Evolutionary conservation across 345 rosid species (phyloP).

Genomic region (Rhodamnia rubescens): DNA sequence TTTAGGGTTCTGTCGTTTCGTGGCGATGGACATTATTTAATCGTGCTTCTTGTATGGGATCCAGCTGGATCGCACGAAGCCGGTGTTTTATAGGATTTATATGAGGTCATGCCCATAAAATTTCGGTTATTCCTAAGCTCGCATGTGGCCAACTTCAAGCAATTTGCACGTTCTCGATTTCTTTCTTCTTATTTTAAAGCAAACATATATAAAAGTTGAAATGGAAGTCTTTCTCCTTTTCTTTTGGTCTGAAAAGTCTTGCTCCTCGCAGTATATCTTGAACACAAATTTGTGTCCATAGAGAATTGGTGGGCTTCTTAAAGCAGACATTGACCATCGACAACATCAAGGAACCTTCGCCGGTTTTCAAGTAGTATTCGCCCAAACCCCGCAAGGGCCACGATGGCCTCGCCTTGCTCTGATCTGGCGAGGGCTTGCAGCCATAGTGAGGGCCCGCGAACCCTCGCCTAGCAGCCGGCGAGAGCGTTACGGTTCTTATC

Average conservation of each 20-base stretch:
- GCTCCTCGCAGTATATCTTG: background rate
- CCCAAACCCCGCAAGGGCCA: too few relatives aligned
- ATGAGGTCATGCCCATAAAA: background rate
- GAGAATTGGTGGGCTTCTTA: too few relatives aligned
- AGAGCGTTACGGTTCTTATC: too few relatives aligned
- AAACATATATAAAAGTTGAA: background rate
- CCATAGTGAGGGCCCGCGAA: too few relatives aligned
- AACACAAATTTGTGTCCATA: background rate
- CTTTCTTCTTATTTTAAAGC: background rate
- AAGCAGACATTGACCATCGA: too few relatives aligned
- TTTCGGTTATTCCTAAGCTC: background rate
- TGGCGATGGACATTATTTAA: background rate
- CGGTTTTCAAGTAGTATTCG: too few relatives aligned
- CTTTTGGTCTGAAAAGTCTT: background rate
- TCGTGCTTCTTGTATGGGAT: background rate
- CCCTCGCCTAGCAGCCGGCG: too few relatives aligned
- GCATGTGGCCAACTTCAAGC: background rate
- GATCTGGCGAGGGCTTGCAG: too few relatives aligned
- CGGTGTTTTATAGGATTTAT: background rate
- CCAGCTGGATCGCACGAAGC: background rate
- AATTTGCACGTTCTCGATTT: background rate
- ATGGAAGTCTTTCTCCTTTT: background rate
- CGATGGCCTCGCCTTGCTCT: too few relatives aligned
- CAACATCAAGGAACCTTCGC: too few relatives aligned
- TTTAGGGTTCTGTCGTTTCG: background rate